Base-by-base conservation (phyloP, 352 stramenopile species). In the Phytophthora niederhauseri region DNA sequence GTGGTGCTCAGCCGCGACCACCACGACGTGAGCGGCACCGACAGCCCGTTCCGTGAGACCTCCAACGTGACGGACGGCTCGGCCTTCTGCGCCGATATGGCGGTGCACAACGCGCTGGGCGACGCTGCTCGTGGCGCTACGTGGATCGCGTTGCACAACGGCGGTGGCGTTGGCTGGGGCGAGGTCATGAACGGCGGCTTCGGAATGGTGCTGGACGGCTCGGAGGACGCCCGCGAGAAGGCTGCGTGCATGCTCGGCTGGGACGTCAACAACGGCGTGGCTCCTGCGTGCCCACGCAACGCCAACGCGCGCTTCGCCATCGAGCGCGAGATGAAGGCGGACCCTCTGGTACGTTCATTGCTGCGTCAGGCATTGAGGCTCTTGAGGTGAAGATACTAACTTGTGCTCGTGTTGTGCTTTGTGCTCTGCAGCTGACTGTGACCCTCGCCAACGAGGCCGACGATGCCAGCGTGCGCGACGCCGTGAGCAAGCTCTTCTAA, bases 221-320 rank as follows among this genome's bases (percentile, higher is more conserved):
- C 85, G 15, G 67, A 85, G 34, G 80, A 84, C 19, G 88, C 90
- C 3, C 82, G 73, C 3, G 43, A 80, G 49, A 91, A 92, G 68
- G 86, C 87, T 45, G 72, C 68, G 30, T 75, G 73, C 52, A 96
- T 97, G 86, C 76, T 97, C 45, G 81, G 85, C 51, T 97, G 90
- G 89, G 90, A 97, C 69, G 90, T 97, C 41, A 95, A 96, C 85
- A 97, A 97, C 70, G 90, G 90, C 43, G 87, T 97, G 24, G 78
- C 83, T 7, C 80, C 89, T 26, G n/a, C 81, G 90, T 38, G 85
- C 85, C 8, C 82, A 2, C 82, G 89, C 59, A 97, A 97, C 66
- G 85, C 90, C 63, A 95, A 96, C 59, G 90, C 90, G 3, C 76
- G 82, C 41, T 89, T 96, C 60, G 88, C 87, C 46, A 94, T 95